Evolutionary conservation across 2,329 filamentous ascomycete genomes (phyloP).

Genomic region (Daldinia eschscholtzii): DNA sequence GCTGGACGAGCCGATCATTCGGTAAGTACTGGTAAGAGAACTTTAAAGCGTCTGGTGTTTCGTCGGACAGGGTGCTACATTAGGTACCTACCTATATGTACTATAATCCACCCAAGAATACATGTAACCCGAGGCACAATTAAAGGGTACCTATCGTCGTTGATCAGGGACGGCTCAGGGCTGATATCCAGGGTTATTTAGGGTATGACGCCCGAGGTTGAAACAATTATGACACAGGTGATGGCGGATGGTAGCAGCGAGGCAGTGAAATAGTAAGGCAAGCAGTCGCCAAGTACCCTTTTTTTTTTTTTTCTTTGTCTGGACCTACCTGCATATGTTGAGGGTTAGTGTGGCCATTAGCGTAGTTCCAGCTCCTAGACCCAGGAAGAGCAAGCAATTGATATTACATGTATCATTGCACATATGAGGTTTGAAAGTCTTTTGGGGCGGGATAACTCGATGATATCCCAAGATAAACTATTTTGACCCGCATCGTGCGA

Average conservation of each 20-base stretch:
- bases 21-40: constrained; percentile 23
- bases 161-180: constrained; percentile 2
- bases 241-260: constrained; percentile 13
- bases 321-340: constrained; percentile 1
- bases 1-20: constrained; percentile 19
- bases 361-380: not conserved
- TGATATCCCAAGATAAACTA: not conserved
- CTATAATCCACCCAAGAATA: not conserved
- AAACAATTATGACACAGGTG: constrained; percentile 40
- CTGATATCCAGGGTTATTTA: constrained; percentile 19
- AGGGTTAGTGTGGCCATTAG: constrained; percentile 2
- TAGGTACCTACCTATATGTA: not conserved
- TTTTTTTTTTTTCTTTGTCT: not conserved
- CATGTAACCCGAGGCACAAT: constrained; percentile 10
- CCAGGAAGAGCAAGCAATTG: not conserved
- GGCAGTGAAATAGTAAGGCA: constrained; percentile 3
- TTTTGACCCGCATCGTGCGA: constrained; percentile 5
- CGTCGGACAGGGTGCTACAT: constrained; percentile 20
- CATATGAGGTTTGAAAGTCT: not conserved
- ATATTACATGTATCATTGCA: not conserved
- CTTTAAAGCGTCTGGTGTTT: constrained; percentile 34
- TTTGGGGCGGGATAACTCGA: not conserved
- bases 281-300: constrained; percentile 17
- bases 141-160: constrained; percentile 1
- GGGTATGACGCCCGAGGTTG: constrained; percentile 36